Base-by-base conservation (phyloP, 768 basidiomycete species). In the Suillus variegatus region DNA sequence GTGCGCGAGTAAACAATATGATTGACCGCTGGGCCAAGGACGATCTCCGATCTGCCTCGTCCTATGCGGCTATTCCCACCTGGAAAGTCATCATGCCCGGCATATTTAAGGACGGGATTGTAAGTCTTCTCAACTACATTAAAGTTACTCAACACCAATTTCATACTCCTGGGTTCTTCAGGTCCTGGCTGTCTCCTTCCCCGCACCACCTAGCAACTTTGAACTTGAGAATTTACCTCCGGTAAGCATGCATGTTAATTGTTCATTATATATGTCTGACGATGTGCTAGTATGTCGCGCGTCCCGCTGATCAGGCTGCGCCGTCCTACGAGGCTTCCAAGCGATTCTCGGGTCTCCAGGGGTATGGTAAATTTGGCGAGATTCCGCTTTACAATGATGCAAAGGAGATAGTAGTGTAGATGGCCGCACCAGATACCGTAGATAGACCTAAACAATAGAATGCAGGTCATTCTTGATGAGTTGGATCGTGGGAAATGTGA, bases 51-150 rank as follows among this genome's bases (percentile, higher is more conserved):
- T 75, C 49, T 57, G 72, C 68, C 64, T 63, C 57, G 40, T 69
- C 61, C 58, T 75, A 35, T 67, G 71, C 61, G 28, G 65, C 35
- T 61, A 71, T 79, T 28, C 79, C 84, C 0, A 69, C 73, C 13
- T 85, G 85, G 82, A 79, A 66, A 46, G 81, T 82, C 61, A 78
- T 69, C 61, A 73, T 77, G 6, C 81, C 85, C 2, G 76, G 80
- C 14, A 62, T 84, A 28, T 76, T 82, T 56, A 75, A 69, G 61
- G 77, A 75, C 62, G 66, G 55, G 25, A 72, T 80, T 44, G 85
- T 85, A 64, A 10, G 64, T 55, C 32, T 47, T 74, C 72, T 25
- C 28, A 36, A 18, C 43, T 51, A 32, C 22, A 41, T 56, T 10
- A 18, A 20, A 44, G 20, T 9, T 61, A 46, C 22, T 14, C 14